Conservation (phyloP, 179 eudicot species). For the Dionaea muscipula region DNA sequence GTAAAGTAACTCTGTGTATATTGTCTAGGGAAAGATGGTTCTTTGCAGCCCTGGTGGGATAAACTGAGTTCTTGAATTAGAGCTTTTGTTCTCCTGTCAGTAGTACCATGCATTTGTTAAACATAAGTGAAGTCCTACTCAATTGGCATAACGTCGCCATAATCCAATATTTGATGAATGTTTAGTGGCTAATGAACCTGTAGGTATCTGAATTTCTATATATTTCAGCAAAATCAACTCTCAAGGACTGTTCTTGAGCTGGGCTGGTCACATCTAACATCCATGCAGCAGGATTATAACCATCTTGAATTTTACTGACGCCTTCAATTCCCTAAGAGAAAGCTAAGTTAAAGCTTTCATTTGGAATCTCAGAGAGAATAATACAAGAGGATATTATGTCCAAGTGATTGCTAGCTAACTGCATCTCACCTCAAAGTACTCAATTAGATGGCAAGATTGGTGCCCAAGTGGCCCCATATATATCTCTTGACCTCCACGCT, state of each 20-base stretch:
- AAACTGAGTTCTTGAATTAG: slow-evolving; percentile 37
- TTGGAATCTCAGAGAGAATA: not conserved
- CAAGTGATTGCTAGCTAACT: not conserved
- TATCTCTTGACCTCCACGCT: slow-evolving; percentile 11
- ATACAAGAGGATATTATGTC: too few species aligned
- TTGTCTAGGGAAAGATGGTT: slow-evolving; percentile 37
- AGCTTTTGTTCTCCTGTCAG: slow-evolving; percentile 62
- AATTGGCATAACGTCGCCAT: too few species aligned
- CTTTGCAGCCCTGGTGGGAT: slow-evolving; percentile 43
- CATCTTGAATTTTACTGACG: not conserved
- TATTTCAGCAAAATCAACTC: slow-evolving; percentile 1
- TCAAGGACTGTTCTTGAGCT: not conserved
- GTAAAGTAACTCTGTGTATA: slow-evolving; percentile 38
- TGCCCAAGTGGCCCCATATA: slow-evolving; percentile 9
- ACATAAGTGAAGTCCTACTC: too few species aligned
- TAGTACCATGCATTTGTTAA: too few species aligned
- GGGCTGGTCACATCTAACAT: slow-evolving; percentile 6
- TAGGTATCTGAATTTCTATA: not conserved
- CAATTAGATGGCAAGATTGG: slow-evolving; percentile 1
- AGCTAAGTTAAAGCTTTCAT: too few species aligned
- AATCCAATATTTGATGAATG: too few species aligned
- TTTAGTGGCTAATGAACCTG: not conserved
- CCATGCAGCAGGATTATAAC: not conserved
- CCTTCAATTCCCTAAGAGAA: not conserved
- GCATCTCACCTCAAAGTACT: slow-evolving; percentile 4